A percentile compares a stretch with the other conserved stretches of the same genome.
Conservation (phyloP, 192 early-diverging fungal genomes). For the Coemansia sp. region DNA sequence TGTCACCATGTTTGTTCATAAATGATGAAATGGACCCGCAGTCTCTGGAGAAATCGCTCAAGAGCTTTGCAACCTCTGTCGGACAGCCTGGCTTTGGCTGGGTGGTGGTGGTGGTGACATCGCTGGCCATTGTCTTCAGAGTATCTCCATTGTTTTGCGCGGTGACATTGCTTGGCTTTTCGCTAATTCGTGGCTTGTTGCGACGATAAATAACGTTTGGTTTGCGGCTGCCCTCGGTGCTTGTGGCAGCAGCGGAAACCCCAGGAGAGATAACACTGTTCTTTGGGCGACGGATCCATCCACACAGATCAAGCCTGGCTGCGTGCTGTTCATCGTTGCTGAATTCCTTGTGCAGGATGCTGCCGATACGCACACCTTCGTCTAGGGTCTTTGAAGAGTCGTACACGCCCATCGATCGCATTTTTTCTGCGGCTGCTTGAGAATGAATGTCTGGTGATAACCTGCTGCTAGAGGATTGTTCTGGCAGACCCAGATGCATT, state of each 20-base stretch:
- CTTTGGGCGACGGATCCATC: conserved; percentile 27
- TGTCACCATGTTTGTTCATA: conserved; percentile 21
- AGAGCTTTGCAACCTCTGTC: conserved; percentile 18
- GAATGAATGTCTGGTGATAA: neutral
- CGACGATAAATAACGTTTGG: conserved; percentile 28
- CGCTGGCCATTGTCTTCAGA: neutral
- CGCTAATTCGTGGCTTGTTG: conserved; percentile 9
- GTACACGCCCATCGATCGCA: neutral
- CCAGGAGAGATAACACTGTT: neutral
- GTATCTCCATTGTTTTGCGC: neutral
- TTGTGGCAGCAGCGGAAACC: neutral
- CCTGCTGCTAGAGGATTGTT: neutral
- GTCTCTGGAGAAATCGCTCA: conserved; percentile 17
- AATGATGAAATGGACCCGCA: conserved; percentile 26
- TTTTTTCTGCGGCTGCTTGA: neutral
- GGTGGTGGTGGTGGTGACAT: neutral
- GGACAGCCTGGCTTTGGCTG: conserved; percentile 6
- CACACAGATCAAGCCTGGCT: conserved; percentile 25
- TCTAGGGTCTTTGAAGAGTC: conserved; percentile 7
- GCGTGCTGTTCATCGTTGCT: conserved; percentile 1
- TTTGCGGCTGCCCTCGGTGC: conserved; percentile 4
- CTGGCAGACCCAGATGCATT: neutral
- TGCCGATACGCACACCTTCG: neutral
- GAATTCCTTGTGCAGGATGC: neutral
- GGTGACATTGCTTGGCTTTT: conserved; percentile 14